A percentile compares a stretch with the other conserved stretches of the same genome.
phyloP scores from a whole-genome alignment of 176 grass and related monocot species.

The Panicum miliaceum region DNA sequence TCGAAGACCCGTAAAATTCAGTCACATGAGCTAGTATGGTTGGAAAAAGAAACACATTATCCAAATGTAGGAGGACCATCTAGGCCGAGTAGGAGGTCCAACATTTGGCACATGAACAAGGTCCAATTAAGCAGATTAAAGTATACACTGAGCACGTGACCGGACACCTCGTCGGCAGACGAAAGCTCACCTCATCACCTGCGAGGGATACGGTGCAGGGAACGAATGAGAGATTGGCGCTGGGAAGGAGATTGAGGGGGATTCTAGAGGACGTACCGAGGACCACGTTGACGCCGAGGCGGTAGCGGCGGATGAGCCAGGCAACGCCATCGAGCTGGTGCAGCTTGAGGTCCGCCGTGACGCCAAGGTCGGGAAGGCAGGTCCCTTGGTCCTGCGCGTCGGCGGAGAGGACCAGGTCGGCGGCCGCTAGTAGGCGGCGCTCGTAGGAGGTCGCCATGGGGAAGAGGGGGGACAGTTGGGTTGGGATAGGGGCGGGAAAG shows the following conservation, averaged over 20 bases:
- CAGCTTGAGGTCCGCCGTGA: conserved; percentile 73
- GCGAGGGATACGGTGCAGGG: not conserved
- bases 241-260: not conserved
- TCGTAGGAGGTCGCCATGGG: conserved; percentile 42
- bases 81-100: no score
- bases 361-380: conserved; percentile 45
- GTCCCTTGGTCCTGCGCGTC: conserved; percentile 8
- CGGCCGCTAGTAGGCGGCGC: conserved; percentile 65
- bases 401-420: conserved; percentile 60
- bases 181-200: conserved; percentile 71
- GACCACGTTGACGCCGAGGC: conserved; percentile 85
- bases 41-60: not conserved
- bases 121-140: no score
- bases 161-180: not conserved
- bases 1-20: not conserved
- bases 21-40: not conserved
- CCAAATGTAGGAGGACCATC: no score
- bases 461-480: not conserved
- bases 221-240: not conserved
- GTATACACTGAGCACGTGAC: no score
- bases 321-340: conserved; percentile 81
- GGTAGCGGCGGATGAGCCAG: conserved; percentile 81
- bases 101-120: no score
- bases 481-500: not conserved
- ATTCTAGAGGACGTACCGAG: conserved; percentile 47